Percentiles rank a stretch among this genome's conserved stretches.
These are phyloP conservation scores for Penicillium sp. DNA, from an alignment of 2,329 filamentous ascomycete genomes.

Conservation along the genomic window DNA sequence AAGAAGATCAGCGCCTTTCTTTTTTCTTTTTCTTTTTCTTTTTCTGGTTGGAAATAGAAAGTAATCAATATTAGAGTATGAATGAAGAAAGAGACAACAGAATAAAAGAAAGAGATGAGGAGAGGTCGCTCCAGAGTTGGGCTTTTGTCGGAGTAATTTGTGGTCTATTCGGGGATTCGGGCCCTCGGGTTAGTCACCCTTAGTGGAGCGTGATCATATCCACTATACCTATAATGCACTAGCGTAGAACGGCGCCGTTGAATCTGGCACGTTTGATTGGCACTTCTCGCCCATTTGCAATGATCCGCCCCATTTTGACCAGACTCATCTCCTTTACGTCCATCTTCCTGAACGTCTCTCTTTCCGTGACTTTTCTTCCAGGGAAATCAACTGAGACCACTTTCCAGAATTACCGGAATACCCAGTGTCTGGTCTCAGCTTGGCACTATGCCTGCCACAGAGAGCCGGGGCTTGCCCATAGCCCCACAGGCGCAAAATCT, in stretches of 20 bases:
- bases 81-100: too few relatives aligned
- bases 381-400: background rate
- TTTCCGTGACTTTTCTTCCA: background rate
- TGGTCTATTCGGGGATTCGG: too few relatives aligned
- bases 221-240: background rate
- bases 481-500: background rate
- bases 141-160: too few relatives aligned
- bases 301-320: background rate
- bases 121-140: too few relatives aligned
- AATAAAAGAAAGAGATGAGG: too few relatives aligned
- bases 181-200: too few relatives aligned
- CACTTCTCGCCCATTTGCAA: background rate
- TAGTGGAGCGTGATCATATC: too few relatives aligned
- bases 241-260: conserved; percentile 1
- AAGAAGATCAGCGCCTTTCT: too few relatives aligned
- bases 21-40: too few relatives aligned
- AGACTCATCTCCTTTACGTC: background rate
- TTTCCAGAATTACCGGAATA: too few relatives aligned
- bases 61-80: too few relatives aligned
- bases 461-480: background rate
- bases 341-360: background rate
- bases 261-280: background rate
- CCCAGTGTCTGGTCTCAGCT: background rate
- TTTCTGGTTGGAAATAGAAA: too few relatives aligned
- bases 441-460: background rate